Evolutionary conservation across 768 basidiomycete genomes (phyloP), one percentile per base, ranked within the genome.

Genomic region (Russula sp.): DNA sequence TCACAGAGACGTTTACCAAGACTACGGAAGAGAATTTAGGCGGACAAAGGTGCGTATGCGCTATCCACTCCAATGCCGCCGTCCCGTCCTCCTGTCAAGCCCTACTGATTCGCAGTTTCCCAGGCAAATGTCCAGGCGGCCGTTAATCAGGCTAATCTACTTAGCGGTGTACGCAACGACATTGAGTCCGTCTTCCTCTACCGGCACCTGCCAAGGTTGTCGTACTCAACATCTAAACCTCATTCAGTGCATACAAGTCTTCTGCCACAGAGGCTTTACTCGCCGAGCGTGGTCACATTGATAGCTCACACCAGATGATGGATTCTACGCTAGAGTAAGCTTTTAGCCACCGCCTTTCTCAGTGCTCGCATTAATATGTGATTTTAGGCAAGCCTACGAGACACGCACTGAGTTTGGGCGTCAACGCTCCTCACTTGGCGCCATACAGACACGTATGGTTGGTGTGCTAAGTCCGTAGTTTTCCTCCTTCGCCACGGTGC

Each of bases 231-330:
- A 47, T 10, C 11, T 46, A 36, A 50, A 25, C 42, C 25, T 50
- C 52, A 32, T 36, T 18, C 66, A 97, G 94, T 65, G 89, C 93
- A 42, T 95, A 95, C 75, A 94, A 94, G 73, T 89, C 92, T 7
- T 88, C 90, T 18, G 82, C 88, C 14, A 85, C 90, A 1, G 97
- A 98, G 66, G 83, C 90, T 7, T 75, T 99, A 43, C 78, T 99
- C 32, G 84, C 86, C 25, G 97, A 99, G 74, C 82, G 97, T 48
- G 83, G 87, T 4, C 82, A 84, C 64, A 96, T 98, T 62, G 96
- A 98, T 74, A 90, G 85, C 66, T 93, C 90, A 25, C 95, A 98
- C 75, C 79, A 83, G 60, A 98, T 98, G 95, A 89, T 92, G 20
- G 96, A 98, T 70, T 88, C 89, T 45, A 80, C 95, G 38, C 78